Conservation (phyloP, 108 stramenopile genomes). For the Cyclotella baltica region DNA sequence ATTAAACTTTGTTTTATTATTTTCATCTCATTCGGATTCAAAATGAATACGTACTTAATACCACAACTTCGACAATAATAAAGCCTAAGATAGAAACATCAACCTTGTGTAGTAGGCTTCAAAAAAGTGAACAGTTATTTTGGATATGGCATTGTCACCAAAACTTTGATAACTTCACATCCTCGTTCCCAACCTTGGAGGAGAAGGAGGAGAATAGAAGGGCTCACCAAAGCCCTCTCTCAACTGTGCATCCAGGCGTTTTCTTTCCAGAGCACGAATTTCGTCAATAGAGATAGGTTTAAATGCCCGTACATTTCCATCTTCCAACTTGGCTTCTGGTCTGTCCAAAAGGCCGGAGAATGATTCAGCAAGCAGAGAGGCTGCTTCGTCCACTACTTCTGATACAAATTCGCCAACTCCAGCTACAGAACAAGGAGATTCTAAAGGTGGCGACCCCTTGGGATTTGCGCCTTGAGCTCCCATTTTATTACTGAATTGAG, state of each 20-base stretch:
- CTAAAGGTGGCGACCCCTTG: not conserved
- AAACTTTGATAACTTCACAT: no score
- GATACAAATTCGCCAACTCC: slow-evolving; percentile 10
- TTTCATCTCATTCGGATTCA: no score
- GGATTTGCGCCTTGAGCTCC: not conserved
- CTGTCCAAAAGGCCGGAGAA: slow-evolving; percentile 17
- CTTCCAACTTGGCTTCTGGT: not conserved
- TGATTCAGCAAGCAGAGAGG: slow-evolving; percentile 13
- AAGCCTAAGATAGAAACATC: no score
- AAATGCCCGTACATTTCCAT: not conserved
- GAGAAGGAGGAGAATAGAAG: slow-evolving; percentile 8
- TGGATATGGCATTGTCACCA: no score
- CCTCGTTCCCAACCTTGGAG: not conserved
- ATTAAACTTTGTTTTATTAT: no score
- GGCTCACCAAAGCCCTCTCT: slow-evolving; percentile 23
- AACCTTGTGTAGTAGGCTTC: no score
- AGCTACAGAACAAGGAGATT: slow-evolving; percentile 22
- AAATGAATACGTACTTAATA: no score
- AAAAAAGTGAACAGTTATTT: no score
- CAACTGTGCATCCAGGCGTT: not conserved
- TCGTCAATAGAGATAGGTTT: not conserved
- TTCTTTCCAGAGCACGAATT: not conserved
- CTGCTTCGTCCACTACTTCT: slow-evolving; percentile 2
- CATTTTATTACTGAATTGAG: not conserved
- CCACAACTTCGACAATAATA: no score